phyloP scores from a whole-genome alignment of 352 stramenopile species.

The Phytophthora macrochlamydospora region DNA sequence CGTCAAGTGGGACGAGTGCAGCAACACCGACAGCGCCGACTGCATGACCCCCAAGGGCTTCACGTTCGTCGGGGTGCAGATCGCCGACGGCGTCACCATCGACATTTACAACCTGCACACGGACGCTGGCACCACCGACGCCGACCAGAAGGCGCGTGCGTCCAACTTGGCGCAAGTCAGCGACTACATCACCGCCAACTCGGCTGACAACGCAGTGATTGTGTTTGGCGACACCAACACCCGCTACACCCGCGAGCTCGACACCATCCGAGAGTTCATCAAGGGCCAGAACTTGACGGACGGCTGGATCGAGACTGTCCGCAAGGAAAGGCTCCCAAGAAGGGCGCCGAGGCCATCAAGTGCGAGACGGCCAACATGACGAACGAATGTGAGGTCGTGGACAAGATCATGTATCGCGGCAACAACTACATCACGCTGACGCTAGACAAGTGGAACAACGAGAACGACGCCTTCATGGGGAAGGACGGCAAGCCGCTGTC shows the following conservation, averaged over 20 bases:
- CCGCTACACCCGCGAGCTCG: no score
- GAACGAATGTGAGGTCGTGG: constrained; percentile 42
- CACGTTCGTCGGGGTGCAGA: constrained; percentile 39
- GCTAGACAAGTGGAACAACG: constrained; percentile 32
- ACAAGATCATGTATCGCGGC: constrained; percentile 7
- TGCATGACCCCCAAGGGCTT: constrained; percentile 51
- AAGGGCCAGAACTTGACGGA: constrained; percentile 24
- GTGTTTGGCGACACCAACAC: neutral
- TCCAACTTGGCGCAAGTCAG: no score
- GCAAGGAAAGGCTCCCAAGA: constrained; percentile 21
- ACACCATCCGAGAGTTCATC: no score
- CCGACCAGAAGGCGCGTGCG: no score
- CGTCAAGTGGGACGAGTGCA: constrained; percentile 33
- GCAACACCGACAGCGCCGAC: constrained; percentile 18
- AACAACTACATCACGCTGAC: constrained; percentile 47
- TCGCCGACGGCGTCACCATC: constrained; percentile 41
- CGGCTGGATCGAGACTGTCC: constrained; percentile 37
- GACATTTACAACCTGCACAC: constrained; percentile 55
- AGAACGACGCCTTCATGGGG: constrained; percentile 35
- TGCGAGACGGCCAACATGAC: constrained; percentile 34
- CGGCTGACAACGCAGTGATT: constrained; percentile 9
- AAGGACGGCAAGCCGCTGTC: constrained; percentile 18
- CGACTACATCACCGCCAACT: no score
- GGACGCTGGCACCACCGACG: constrained; percentile 18
- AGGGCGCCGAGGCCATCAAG: constrained; percentile 27